Evolutionary conservation across 1,284 basidiomycete species (phyloP).

Genomic region (Phylloboletellus chloephorus): DNA sequence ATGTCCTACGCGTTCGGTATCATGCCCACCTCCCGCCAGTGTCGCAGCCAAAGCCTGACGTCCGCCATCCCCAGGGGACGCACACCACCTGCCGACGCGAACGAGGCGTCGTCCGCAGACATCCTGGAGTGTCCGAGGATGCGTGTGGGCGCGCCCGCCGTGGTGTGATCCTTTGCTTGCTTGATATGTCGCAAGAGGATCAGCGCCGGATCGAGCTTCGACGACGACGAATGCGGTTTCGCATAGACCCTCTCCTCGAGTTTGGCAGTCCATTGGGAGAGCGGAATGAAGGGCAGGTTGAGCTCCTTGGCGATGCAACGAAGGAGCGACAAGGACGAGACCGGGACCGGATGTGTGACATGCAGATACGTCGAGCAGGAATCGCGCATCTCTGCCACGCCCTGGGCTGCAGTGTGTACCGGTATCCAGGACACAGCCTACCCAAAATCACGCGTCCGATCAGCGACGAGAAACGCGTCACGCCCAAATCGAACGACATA

Average conservation of each 20-base stretch:
- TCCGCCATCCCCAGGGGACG: slow-evolving; percentile 4
- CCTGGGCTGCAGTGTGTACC: slow-evolving; percentile 14
- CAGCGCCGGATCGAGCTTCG: slow-evolving; percentile 5
- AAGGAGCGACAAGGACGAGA: slow-evolving; percentile 16
- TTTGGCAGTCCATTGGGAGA: slow-evolving; percentile 16
- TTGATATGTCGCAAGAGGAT: slow-evolving; percentile 12
- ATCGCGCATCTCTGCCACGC: slow-evolving; percentile 15
- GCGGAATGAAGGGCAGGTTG: slow-evolving; percentile 14
- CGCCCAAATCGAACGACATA: not conserved
- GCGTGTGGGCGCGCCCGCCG: not conserved
- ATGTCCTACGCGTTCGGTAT: no score
- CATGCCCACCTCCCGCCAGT: slow-evolving; percentile 13
- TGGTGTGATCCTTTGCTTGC: not conserved
- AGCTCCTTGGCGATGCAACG: slow-evolving; percentile 10
- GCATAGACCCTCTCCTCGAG: slow-evolving; percentile 12
- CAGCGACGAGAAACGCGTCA: not conserved
- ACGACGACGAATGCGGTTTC: not conserved
- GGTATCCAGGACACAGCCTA: slow-evolving; percentile 23
- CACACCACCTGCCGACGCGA: not conserved
- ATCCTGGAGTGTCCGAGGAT: slow-evolving; percentile 8
- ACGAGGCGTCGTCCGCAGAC: slow-evolving; percentile 2
- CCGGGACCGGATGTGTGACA: slow-evolving; percentile 14
- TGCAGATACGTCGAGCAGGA: slow-evolving; percentile 4
- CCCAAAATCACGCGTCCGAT: not conserved
- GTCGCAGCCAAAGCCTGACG: slow-evolving; percentile 11